A percentile compares a stretch with the other conserved stretches of the same genome.
Conservation (phyloP, 768 basidiomycete genomes). For the Galerina sulciceps region DNA sequence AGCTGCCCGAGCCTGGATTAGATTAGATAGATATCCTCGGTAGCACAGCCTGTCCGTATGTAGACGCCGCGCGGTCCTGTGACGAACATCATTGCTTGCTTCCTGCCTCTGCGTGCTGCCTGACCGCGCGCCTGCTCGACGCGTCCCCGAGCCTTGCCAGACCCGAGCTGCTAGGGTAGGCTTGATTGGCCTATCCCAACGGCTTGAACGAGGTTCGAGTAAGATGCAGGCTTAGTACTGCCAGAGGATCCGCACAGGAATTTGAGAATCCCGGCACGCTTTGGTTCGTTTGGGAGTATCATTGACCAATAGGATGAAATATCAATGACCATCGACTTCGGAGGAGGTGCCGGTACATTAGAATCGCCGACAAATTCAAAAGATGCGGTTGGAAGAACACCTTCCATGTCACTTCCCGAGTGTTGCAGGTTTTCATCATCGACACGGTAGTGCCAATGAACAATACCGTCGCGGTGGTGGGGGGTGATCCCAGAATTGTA, state of each 20-base stretch:
- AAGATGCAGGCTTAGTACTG: background rate
- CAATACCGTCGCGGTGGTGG: background rate
- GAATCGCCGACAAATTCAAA: background rate
- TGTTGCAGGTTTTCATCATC: background rate
- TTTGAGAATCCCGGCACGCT: background rate
- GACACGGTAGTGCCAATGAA: background rate
- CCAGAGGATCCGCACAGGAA: background rate
- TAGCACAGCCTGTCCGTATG: too few species aligned
- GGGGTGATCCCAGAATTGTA: background rate
- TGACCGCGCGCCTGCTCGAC: too few species aligned
- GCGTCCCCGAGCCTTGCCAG: too few species aligned
- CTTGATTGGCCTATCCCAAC: too few species aligned
- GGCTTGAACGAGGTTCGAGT: background rate
- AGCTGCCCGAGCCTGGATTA: too few species aligned
- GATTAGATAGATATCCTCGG: too few species aligned
- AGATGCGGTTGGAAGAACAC: background rate
- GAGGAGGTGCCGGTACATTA: too few species aligned
- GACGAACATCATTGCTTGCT: too few species aligned
- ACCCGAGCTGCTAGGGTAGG: too few species aligned
- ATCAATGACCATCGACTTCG: too few species aligned
- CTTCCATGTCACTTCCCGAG: background rate
- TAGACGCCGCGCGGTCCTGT: too few species aligned
- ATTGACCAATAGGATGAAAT: background rate
- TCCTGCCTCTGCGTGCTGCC: too few species aligned
- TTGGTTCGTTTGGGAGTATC: background rate